phyloP scores from a whole-genome alignment of 2,329 filamentous ascomycete species.

The Sordariomycetes sp. region DNA sequence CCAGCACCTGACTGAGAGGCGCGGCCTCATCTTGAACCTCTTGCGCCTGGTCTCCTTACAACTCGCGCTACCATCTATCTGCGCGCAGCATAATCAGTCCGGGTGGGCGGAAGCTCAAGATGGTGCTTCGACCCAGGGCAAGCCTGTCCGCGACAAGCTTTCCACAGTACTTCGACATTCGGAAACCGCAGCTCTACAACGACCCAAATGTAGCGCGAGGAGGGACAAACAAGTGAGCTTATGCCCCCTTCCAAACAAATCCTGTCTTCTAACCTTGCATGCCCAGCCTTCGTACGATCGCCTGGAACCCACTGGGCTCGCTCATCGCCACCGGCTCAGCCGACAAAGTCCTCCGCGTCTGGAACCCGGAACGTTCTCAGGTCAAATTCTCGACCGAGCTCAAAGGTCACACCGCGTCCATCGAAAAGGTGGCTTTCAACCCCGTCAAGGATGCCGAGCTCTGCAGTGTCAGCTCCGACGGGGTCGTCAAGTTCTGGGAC shows the following conservation, averaged over 20 bases:
- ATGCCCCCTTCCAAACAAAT: no score
- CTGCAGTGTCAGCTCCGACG: conserved; percentile 65
- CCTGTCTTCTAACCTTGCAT: no score
- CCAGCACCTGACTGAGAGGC: no score
- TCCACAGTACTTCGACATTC: conserved; percentile 55
- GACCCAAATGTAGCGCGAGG: conserved; percentile 34
- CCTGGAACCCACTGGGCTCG: conserved; percentile 81
- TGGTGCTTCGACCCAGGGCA: conserved; percentile 36
- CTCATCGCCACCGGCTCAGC: conserved; percentile 73
- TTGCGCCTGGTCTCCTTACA: no score
- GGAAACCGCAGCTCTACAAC: conserved; percentile 59
- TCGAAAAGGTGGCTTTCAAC: conserved; percentile 73
- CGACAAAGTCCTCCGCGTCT: conserved; percentile 64
- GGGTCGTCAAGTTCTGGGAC: conserved; percentile 72
- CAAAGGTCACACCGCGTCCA: conserved; percentile 53
- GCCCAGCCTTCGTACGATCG: conserved; percentile 50
- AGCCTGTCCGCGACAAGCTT: conserved; percentile 64
- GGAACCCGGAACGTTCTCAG: conserved; percentile 71
- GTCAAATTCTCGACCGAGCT: conserved; percentile 69
- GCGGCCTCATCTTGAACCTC: no score
- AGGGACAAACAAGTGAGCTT: conserved; percentile 12
- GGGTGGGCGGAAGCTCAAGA: no score
- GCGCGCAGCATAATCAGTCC: no score
- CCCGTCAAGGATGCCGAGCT: conserved; percentile 69
- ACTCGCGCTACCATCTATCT: no score